Base-by-base conservation (phyloP, 768 basidiomycete genomes). In the Mycena floridula region DNA sequence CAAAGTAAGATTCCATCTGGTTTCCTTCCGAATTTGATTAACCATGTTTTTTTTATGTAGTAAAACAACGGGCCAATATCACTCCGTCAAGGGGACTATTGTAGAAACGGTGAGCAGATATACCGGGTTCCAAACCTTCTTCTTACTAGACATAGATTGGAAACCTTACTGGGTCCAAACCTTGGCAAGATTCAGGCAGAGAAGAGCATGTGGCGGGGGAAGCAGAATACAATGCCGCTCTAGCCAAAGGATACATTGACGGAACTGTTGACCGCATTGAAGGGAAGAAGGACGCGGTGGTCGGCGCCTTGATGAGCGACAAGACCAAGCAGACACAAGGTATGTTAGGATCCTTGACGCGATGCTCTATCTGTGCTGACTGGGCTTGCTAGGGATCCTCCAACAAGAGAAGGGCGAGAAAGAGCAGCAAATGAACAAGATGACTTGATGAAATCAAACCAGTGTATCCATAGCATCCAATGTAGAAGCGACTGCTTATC, bases 231-330 rank as follows among this genome's bases (percentile, higher is more conserved):
- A 68, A 70, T 1, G 45, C 45, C 15, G 72, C 74, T 3, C 69
- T 72, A 47, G 66, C 68, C 16, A 64, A 81, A 55, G 70, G 66
- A n/a, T 81, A 70, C 49, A 68, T 57, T 4, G 69, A 80, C 41
- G 79, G 79, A 20, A 57, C 59, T 1, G 7, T 55, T 12, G 77
- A 81, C 46, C 68, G 66, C 44, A 28, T 68, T 5, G 56, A 52
- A 8, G 78, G 79, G 23, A 77, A 75, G 60, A 70, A 71, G 46
- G 78, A 81, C 43, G 54, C 73, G 24, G 57, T 81, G 23, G 59
- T 73, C 25, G 80, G 79, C 23, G 73, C 79, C 9, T 45, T 81
- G 35, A 69, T 61, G 11, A 79, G 76, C 24, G 79, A 81, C 59
- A 68, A 70, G 53, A 32, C 61, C 24, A 73, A 79, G 54, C 68